Evolutionary conservation across 2,329 filamentous ascomycete genomes (phyloP), one percentile per base, ranked within the genome.

Genomic region (Leptographium flavum): DNA sequence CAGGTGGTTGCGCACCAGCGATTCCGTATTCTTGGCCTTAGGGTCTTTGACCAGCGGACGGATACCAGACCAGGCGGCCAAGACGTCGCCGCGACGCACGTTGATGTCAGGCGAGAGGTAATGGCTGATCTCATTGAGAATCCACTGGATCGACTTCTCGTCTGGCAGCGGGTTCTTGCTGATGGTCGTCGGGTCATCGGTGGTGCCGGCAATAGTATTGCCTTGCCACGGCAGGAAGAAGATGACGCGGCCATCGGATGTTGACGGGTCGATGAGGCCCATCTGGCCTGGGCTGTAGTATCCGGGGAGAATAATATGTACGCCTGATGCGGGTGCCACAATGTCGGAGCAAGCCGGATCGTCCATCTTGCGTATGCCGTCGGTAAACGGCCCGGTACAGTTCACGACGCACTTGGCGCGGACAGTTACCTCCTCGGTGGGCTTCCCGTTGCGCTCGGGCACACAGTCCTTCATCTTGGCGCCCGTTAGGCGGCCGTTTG

Each of bases 201-300:
- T 92, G 14, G 84, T 90, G 53, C 84, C 84, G 42, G 85, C 84
- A 49, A 92, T 84, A 7, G 85, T 90, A 67, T 85, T 85, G 45
- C 84, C 84, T 62, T 90, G 81, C 84, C 84, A 92, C 8, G 84
- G 84, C 43, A 92, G 69, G 60, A 92, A 87, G 69, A 92, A 92
- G 55, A 92, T 84, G 51, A 92, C 84, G 56, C 84, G 78, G n/a
- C 84, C 84, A 56, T 92, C 84, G 1, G 83, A 88, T 3, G 85
- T 87, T 35, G 76, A 74, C 3, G 85, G 83, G 54, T 90, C 84
- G 52, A 92, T 84, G 42, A 92, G 69, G 50, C 84, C 84, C 80
- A 90, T 88, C 57, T 84, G 78, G 45, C 79, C 74, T 44, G 85
- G 84, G 58, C 80, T 83, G 64, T 82, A 83, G 63, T 83, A 83